Evolutionary conservation across 345 rosid genomes (phyloP), one percentile per base, ranked within the genome.

Genomic region (Hypericum perforatum): DNA sequence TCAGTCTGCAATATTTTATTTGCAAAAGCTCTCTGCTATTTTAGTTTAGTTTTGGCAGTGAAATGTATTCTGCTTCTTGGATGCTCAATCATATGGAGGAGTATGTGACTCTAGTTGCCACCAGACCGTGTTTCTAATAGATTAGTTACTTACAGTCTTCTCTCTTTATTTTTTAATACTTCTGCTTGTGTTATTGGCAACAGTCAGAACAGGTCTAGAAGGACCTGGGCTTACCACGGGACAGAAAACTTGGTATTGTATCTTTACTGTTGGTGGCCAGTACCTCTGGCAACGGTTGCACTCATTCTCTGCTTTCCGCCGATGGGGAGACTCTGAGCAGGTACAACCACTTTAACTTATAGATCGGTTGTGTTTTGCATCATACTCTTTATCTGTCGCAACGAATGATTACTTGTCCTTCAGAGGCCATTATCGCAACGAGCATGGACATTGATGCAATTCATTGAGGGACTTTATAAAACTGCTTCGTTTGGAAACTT

Each of bases 261-360:
- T 82, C 68, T 85, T 97, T 45, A 69, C 82, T 44, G 99, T 89
- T 57, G 97, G 99, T 68, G 91, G 99, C 58, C 99, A 89, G 52
- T 92, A 89, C 63, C 68, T 89, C 51, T 88, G 89, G 87, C 80
- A 95, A 54, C 85, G 97, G 43, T 60, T 85, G 58, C 94, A 89
- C 60, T 84, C 94, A 0, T 92, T 92, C 64, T 92, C 99, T 52
- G 97, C 97, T 59, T 92, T 92, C 63, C 89, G 94, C 45, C 75
- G 95, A 75, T 92, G 97, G 99, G 99, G 95, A 59, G 83, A 89
- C 67, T 82, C 99, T 66, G 91, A 85, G 63, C 94, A 82, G 96
- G 90, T 85, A 13, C n/a, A n/a, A n/a, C 15, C 32, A 3, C 10
- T 13, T 6, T 46, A 32, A 53, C 22, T 54, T 36, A 7, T 39